Base-by-base conservation (phyloP, 805 yeast species). In the Wickerhamomyces bisporus region DNA sequence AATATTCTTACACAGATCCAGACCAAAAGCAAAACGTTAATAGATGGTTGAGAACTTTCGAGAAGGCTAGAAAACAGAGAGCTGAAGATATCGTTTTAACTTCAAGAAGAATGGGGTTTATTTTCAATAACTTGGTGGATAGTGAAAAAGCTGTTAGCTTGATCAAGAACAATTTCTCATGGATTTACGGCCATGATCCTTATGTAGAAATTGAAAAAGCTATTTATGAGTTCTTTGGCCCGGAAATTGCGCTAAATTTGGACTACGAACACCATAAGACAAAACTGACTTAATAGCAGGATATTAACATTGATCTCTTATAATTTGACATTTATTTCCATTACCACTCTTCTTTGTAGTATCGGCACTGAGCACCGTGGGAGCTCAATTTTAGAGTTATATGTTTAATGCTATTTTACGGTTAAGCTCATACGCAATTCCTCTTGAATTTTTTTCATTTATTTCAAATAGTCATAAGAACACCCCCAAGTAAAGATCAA, bases 71-170 rank as follows among this genome's bases (percentile, higher is more conserved):
- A 26, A 26, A 26, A 26, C 29, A 26, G n/a, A 12, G 16, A 13
- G 29, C 29, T 6, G 29, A 26, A 26, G 29, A 26, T 14, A 14
- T 26, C 6, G 29, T 26, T 7, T 26, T 26, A 12, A 26, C 29
- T 26, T 26, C 29, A 14, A 26, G 29, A 26, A 26, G 29, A 26
- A 26, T 26, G 29, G 29, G 29, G n/a, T 26, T 13, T n/a, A 26
- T 26, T 12, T 26, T 26, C 13, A 26, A 26, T 12, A 14, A 26
- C 7, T 12, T 26, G 8, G 24, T 7, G 24, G 24, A 21, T 14
- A 26, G 15, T 26, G 29, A 26, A 12, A 26, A 26, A 12, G n/a
- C 29, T 26, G 29, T 26, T 6, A 26, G 13, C 7, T 14, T 26
- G 29, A 26, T 26, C 16, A 13, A 26, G 29, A 26, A 26, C 16